These are phyloP conservation scores for Scutellaria baicalensis DNA, from an alignment of 257 asterid species.

Conservation along the genomic window DNA sequence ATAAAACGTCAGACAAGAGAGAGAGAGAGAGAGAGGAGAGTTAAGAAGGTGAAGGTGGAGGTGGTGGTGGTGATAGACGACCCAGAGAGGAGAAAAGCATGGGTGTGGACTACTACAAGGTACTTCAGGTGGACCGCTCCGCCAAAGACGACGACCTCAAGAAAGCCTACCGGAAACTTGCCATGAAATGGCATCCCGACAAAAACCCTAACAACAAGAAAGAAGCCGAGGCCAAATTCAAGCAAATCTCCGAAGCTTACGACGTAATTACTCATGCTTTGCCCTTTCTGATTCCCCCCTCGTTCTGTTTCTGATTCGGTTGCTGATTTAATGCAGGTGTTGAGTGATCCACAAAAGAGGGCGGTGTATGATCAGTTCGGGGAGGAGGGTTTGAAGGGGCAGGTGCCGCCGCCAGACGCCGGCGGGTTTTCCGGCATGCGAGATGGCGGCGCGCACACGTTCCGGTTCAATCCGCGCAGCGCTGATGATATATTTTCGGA, in stretches of 20 bases:
- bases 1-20: not conserved
- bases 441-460: constrained; percentile 35
- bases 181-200: constrained; percentile 75
- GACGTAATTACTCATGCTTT: constrained; percentile 25
- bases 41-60: constrained; percentile 9
- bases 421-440: constrained; percentile 29
- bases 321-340: constrained; percentile 27
- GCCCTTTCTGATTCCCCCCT: not conserved
- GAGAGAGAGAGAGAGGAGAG: constrained; percentile 6
- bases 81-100: constrained; percentile 13
- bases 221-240: constrained; percentile 65
- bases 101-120: constrained; percentile 54
- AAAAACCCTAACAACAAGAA: constrained; percentile 53
- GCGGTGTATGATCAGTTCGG: constrained; percentile 53
- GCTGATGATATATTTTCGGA: constrained; percentile 50
- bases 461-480: constrained; percentile 44
- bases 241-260: constrained; percentile 62
- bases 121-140: constrained; percentile 45
- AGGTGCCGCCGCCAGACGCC: constrained; percentile 53
- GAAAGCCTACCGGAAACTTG: constrained; percentile 56
- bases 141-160: constrained; percentile 59
- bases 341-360: constrained; percentile 63
- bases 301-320: not conserved
- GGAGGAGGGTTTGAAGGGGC: constrained; percentile 63
- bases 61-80: constrained; percentile 11